phyloP scores from a whole-genome alignment of 768 basidiomycete species.

The Amanita molliuscula region DNA sequence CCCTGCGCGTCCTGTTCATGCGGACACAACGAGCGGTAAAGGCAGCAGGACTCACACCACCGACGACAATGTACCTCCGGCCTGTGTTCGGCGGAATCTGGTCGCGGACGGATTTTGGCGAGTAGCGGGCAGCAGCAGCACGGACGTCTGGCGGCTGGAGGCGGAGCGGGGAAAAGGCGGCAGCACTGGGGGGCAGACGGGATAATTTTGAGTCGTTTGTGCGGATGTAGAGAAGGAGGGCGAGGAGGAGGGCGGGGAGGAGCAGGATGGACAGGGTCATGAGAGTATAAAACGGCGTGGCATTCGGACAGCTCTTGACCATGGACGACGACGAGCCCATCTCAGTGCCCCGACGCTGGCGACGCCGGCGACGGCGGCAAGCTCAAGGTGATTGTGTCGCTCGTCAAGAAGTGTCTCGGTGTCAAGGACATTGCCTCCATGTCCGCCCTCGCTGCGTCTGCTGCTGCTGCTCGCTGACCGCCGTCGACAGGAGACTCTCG shows the following conservation, averaged over 20 bases:
- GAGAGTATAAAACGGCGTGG: not conserved
- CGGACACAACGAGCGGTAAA: not conserved
- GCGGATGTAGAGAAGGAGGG: constrained; percentile 19
- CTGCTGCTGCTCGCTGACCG: constrained; percentile 3
- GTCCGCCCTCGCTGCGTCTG: constrained; percentile 32
- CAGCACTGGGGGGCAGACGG: constrained; percentile 36
- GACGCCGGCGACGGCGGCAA: constrained; percentile 83
- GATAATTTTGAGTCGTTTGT: constrained; percentile 46
- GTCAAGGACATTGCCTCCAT: constrained; percentile 94
- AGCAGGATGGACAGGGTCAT: not conserved
- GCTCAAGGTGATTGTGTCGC: constrained; percentile 86
- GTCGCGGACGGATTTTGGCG: constrained; percentile 25
- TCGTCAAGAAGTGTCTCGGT: constrained; percentile 85
- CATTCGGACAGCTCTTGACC: not conserved
- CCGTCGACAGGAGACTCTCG: constrained; percentile 64
- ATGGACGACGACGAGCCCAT: constrained; percentile 14
- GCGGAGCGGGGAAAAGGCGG: constrained; percentile 42
- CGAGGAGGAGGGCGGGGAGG: not conserved
- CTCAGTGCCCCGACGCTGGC: constrained; percentile 55
- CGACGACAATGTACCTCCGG: constrained; percentile 65
- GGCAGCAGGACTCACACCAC: constrained; percentile 42
- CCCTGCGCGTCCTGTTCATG: constrained; percentile 27
- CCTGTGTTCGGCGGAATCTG: constrained; percentile 61
- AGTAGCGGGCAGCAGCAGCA: constrained; percentile 21
- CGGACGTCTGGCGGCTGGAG: constrained; percentile 32